Evolutionary conservation across 2,329 filamentous ascomycete species (phyloP).

Genomic region (Fusarium sacchari): DNA sequence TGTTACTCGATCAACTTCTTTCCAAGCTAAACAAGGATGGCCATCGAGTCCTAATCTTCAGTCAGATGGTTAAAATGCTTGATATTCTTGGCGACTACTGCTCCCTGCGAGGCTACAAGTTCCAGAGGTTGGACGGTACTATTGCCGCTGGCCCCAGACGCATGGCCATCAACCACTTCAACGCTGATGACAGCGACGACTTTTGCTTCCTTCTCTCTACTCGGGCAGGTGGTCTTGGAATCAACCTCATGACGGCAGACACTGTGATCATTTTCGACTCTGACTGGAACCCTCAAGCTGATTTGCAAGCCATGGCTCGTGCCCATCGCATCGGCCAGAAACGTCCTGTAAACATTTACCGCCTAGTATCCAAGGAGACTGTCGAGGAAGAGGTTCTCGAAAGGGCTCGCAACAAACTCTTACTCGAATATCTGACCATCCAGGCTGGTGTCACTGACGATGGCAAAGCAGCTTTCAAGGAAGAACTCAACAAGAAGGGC

Average conservation of each 20-base stretch:
- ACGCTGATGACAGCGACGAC: constrained; percentile 93
- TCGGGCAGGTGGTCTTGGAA: constrained; percentile 94
- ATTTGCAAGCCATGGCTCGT: constrained; percentile 97
- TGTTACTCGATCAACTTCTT: constrained; percentile 95
- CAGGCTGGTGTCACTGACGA: constrained; percentile 97
- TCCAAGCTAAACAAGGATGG: constrained; percentile 93
- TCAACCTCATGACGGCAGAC: constrained; percentile 98
- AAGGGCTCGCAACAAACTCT: constrained; percentile 94
- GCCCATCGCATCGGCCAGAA: constrained; percentile 98
- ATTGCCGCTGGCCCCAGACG: constrained; percentile 88
- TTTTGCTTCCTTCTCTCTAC: constrained; percentile 97
- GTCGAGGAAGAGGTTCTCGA: constrained; percentile 98
- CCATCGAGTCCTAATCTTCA: constrained; percentile 97
- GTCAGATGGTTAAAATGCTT: constrained; percentile 99
- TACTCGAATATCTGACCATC: constrained; percentile 97
- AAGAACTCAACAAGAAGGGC: constrained; percentile 82
- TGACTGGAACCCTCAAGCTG: constrained; percentile 98
- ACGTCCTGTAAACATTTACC: constrained; percentile 94
- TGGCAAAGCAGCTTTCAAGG: constrained; percentile 79
- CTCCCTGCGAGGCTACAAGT: constrained; percentile 90
- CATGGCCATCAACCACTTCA: constrained; percentile 98
- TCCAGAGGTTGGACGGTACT: constrained; percentile 93
- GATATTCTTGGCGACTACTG: constrained; percentile 96
- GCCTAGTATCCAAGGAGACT: constrained; percentile 96
- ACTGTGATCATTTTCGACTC: constrained; percentile 98